Evolutionary conservation across 2,329 filamentous ascomycete genomes (phyloP).

Genomic region (Aspergillus brunneoviolaceus): DNA sequence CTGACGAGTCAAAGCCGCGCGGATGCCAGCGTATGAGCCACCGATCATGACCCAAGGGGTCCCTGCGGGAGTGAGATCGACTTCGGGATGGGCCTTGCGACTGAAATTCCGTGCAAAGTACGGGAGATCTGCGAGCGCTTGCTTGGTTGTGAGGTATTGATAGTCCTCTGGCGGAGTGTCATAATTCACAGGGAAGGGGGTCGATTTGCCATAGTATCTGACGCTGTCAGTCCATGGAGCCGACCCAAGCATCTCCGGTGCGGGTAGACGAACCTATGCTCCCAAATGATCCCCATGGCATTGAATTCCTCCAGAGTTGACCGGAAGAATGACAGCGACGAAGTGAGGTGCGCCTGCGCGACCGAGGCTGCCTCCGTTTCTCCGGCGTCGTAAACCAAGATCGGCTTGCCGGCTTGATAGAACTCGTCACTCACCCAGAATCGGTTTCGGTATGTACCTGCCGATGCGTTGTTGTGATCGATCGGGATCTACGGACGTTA

Average conservation of each 20-base stretch:
- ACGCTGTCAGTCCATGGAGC: conserved; percentile 9
- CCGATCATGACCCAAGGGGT: conserved; percentile 51
- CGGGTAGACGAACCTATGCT: conserved; percentile 40
- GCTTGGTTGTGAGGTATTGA: conserved; percentile 43
- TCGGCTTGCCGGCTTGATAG: conserved; percentile 55
- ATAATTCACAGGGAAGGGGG: conserved; percentile 37
- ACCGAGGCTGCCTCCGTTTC: conserved; percentile 41
- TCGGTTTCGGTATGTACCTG: conserved; percentile 55
- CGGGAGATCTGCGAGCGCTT: conserved; percentile 47
- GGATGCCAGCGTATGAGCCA: conserved; percentile 47
- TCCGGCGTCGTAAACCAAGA: conserved; percentile 51
- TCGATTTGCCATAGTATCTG: conserved; percentile 46
- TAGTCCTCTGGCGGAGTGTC: conserved; percentile 42
- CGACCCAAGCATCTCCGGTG: background rate
- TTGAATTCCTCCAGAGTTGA: conserved; percentile 36
- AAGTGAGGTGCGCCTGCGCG: conserved; percentile 10
- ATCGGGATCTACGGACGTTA: conserved; percentile 30
- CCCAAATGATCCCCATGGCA: conserved; percentile 44
- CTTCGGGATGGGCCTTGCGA: conserved; percentile 27
- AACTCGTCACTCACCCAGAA: conserved; percentile 57
- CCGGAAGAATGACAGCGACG: conserved; percentile 27
- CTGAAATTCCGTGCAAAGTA: conserved; percentile 46
- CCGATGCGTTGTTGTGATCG: conserved; percentile 33
- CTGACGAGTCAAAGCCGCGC: conserved; percentile 45
- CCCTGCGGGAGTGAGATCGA: conserved; percentile 40